Percentiles rank a stretch among this genome's conserved stretches.
These are phyloP conservation scores for Phialemonium atrogriseum DNA, from an alignment of 2,329 filamentous ascomycete species.

Conservation along the genomic window DNA sequence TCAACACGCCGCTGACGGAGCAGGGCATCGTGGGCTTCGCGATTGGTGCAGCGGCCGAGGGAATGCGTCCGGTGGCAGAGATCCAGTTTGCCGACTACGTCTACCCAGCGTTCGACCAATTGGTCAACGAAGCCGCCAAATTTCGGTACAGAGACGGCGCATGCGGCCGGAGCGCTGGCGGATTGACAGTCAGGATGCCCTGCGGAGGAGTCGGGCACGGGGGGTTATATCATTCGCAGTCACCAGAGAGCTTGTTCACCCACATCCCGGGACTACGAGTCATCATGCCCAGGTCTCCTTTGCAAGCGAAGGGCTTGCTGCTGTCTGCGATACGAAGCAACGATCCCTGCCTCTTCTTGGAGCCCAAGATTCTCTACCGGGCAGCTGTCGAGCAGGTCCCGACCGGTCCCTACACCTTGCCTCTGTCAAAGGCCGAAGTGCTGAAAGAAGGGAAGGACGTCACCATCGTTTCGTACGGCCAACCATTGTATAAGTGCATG, in stretches of 20 bases:
- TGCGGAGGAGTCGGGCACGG: conserved; percentile 86
- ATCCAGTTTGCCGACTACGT: conserved; percentile 96
- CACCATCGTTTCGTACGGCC: conserved; percentile 82
- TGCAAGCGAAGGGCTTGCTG: conserved; percentile 82
- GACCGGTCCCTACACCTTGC: conserved; percentile 69
- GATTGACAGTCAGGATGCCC: conserved; percentile 83
- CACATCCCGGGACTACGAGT: conserved; percentile 81
- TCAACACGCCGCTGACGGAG: conserved; percentile 92
- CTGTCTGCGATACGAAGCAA: conserved; percentile 69
- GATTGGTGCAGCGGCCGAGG: conserved; percentile 81
- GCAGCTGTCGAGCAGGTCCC: conserved; percentile 90
- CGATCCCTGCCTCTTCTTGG: conserved; percentile 88
- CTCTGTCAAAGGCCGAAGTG: conserved; percentile 77
- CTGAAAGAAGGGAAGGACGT: conserved; percentile 72
- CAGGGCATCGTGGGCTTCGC: conserved; percentile 93
- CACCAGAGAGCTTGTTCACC: conserved; percentile 79
- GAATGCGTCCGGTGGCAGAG: conserved; percentile 88
- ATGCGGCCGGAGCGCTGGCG: conserved; percentile 56
- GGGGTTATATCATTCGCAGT: conserved; percentile 81
- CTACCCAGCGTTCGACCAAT: conserved; percentile 86
- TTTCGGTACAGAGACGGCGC: conserved; percentile 66
- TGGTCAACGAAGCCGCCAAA: conserved; percentile 90
- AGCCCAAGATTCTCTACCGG: conserved; percentile 87
- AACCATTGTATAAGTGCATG: conserved; percentile 78
- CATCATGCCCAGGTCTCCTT: conserved; percentile 75